These are phyloP conservation scores for Hamigera avellanea DNA, from an alignment of 495 filamentous ascomycete species.

Conservation along the genomic window DNA sequence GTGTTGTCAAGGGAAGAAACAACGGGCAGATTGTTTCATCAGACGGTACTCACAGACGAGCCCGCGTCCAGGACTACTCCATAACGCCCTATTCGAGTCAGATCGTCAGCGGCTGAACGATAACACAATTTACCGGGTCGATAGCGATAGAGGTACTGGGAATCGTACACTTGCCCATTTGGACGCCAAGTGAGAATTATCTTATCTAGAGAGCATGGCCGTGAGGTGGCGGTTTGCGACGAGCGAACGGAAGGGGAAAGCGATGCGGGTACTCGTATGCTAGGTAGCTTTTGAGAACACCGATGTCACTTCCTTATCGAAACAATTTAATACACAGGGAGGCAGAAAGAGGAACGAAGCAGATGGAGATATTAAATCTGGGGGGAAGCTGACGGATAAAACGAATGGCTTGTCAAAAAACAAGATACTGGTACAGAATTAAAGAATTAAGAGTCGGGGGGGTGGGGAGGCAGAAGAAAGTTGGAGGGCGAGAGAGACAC, in stretches of 20 bases:
- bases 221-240: background rate
- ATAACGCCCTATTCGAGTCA: conserved; percentile 38
- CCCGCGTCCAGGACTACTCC: conserved; percentile 60
- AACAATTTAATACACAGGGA: no score
- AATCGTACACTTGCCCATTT: conserved; percentile 40
- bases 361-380: no score
- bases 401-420: no score
- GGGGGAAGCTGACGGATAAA: no score
- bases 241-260: background rate
- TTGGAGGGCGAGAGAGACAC: no score
- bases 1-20: no score
- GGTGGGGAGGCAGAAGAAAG: no score
- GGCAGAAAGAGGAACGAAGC: no score
- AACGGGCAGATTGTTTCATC: background rate
- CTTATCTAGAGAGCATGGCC: background rate
- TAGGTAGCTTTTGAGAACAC: no score
- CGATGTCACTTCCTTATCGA: no score
- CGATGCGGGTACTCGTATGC: background rate
- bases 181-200: conserved; percentile 6
- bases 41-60: conserved; percentile 43
- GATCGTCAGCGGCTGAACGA: conserved; percentile 1
- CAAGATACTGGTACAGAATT: no score
- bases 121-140: conserved; percentile 2
- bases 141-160: conserved; percentile 3
- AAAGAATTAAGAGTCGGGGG: no score